A percentile compares a stretch with the other conserved stretches of the same genome.
Evolutionary conservation across 2,329 filamentous ascomycete species (phyloP).

Genomic region (Colletotrichum echinochloae): DNA sequence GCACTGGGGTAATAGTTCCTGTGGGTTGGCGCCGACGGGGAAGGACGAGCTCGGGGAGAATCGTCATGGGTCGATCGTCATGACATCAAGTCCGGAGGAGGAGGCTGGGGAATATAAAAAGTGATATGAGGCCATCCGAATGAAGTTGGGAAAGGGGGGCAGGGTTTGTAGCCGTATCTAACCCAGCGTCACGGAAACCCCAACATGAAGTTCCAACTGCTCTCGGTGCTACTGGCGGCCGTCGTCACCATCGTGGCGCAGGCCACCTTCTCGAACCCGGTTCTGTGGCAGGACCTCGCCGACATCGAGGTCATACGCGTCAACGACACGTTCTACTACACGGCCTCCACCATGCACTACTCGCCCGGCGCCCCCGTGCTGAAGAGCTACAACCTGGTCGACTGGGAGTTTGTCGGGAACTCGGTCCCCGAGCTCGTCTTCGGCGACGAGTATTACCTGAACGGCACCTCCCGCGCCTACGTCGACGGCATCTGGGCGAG

Average conservation of each 20-base stretch:
- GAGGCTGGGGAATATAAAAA: neutral
- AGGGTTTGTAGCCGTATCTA: neutral
- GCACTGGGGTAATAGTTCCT: neutral
- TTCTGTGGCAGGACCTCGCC: conserved; percentile 63
- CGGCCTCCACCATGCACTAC: conserved; percentile 62
- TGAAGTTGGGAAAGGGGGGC: too few species aligned
- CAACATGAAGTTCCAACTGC: conserved; percentile 16
- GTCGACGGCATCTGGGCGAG: conserved; percentile 66
- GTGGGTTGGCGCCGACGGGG: neutral
- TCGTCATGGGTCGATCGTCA: neutral
- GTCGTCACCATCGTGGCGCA: conserved; percentile 14
- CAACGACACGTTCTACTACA: conserved; percentile 57
- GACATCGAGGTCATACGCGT: conserved; percentile 62
- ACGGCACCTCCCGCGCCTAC: conserved; percentile 57
- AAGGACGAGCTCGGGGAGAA: neutral
- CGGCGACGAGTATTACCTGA: conserved; percentile 59
- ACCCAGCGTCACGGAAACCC: too few species aligned
- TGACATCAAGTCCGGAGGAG: neutral
- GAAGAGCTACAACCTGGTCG: conserved; percentile 62
- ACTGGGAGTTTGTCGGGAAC: conserved; percentile 54
- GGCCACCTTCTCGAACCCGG: conserved; percentile 56
- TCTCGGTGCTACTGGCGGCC: neutral
- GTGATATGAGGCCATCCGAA: too few species aligned
- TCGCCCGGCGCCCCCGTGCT: conserved; percentile 63
- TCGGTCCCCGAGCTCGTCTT: conserved; percentile 54